These are phyloP conservation scores for Talaromyces nanjingensis DNA, from an alignment of 495 filamentous ascomycete species.

Conservation along the genomic window DNA sequence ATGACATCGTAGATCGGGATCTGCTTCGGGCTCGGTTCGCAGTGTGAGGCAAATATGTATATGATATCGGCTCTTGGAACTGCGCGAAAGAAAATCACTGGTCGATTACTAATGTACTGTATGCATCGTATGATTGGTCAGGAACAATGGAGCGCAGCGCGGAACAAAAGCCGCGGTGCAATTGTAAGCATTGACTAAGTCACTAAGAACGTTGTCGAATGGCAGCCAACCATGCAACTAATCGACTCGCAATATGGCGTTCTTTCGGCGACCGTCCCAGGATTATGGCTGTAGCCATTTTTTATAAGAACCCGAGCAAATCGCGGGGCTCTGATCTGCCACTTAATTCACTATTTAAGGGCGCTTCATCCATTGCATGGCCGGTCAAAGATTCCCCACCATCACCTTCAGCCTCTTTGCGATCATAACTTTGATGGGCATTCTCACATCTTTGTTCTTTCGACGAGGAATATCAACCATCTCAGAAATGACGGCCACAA, in stretches of 20 bases:
- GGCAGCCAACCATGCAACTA: background rate
- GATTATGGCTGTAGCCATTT: background rate
- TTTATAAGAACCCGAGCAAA: background rate
- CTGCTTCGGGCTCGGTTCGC: conserved; percentile 3
- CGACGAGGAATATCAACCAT: background rate
- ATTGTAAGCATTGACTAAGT: background rate
- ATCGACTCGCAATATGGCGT: background rate
- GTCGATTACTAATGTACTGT: background rate
- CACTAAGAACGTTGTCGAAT: no score
- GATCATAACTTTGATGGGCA: background rate
- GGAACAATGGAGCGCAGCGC: background rate
- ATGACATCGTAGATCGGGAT: conserved; percentile 31
- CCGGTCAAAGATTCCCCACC: background rate
- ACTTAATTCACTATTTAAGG: background rate
- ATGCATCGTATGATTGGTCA: background rate
- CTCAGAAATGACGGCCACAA: background rate
- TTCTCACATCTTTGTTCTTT: background rate
- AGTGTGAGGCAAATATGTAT: background rate
- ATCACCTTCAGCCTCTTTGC: background rate
- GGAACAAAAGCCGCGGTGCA: background rate
- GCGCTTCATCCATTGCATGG: background rate
- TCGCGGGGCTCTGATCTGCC: background rate
- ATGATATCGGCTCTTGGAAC: background rate
- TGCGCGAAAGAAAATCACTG: background rate
- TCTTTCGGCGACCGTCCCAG: background rate